Conservation (phyloP, 352 stramenopile species). For the Phytophthora citrophthora region DNA sequence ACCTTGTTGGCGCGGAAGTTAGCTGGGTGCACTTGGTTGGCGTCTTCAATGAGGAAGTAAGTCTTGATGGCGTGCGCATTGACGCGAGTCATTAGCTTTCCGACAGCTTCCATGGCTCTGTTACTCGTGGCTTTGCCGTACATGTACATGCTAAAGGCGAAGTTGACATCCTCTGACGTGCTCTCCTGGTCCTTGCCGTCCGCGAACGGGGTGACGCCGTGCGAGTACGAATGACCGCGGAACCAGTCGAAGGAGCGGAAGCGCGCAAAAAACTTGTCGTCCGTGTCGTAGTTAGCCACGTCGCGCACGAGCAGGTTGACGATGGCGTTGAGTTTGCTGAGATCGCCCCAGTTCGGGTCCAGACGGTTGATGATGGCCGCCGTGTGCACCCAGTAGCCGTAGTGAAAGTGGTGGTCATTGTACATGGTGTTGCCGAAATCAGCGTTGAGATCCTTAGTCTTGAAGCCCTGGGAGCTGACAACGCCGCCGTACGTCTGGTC, state of each 20-base stretch:
- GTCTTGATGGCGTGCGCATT: slow-evolving; percentile 60
- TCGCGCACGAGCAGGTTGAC: slow-evolving; percentile 54
- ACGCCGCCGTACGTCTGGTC: slow-evolving; percentile 63
- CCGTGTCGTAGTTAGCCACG: slow-evolving; percentile 49
- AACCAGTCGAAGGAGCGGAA: slow-evolving; percentile 77
- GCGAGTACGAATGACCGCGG: slow-evolving; percentile 73
- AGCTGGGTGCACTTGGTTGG: slow-evolving; percentile 54
- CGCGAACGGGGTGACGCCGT: slow-evolving; percentile 60
- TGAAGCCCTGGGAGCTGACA: slow-evolving; percentile 60
- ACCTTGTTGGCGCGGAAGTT: slow-evolving; percentile 72
- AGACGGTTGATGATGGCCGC: slow-evolving; percentile 52
- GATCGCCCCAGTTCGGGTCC: slow-evolving; percentile 49
- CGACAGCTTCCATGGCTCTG: slow-evolving; percentile 31
- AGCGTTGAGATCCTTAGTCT: slow-evolving; percentile 56
- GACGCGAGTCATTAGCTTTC: slow-evolving; percentile 58
- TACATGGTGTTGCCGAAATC: slow-evolving; percentile 82
- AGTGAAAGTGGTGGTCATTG: slow-evolving; percentile 85
- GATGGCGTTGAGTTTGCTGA: slow-evolving; percentile 51
- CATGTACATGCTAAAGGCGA: slow-evolving; percentile 58
- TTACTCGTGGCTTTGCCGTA: slow-evolving; percentile 59
- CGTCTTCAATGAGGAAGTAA: slow-evolving; percentile 65
- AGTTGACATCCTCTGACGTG: slow-evolving; percentile 75
- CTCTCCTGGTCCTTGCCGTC: slow-evolving; percentile 81
- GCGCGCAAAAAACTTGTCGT: slow-evolving; percentile 55
- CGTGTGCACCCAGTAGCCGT: slow-evolving; percentile 70